Percentiles rank a stretch among this genome's conserved stretches.
Conservation (phyloP, 768 basidiomycete species). For the Cyathus striatus region DNA sequence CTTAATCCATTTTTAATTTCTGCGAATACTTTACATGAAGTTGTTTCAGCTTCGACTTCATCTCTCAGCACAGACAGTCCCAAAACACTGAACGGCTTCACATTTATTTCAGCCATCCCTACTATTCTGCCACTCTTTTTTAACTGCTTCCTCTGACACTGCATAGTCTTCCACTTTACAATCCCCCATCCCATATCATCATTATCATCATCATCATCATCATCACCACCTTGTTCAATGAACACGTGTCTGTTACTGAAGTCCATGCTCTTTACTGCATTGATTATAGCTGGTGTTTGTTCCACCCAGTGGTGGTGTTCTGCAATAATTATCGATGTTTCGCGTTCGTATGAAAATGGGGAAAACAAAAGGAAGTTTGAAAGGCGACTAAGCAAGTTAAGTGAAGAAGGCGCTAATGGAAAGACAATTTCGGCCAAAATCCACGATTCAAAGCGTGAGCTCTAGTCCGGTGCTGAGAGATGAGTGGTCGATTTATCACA, state of each 20-base stretch:
- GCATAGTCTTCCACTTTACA: not conserved
- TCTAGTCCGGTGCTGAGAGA: too few relatives aligned
- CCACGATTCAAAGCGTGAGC: too few relatives aligned
- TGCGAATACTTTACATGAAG: not conserved
- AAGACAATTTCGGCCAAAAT: too few relatives aligned
- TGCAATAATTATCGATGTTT: not conserved
- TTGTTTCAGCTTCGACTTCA: not conserved
- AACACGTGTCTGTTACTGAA: not conserved
- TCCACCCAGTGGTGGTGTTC: not conserved
- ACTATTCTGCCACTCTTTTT: not conserved
- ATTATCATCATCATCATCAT: too few relatives aligned
- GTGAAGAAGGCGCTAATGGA: too few relatives aligned
- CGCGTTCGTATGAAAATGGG: not conserved
- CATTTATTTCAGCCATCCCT: not conserved
- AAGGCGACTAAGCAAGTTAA: too few relatives aligned
- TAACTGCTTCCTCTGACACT: not conserved
- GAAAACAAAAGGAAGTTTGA: not conserved
- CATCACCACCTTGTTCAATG: not conserved
- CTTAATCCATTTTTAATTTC: not conserved
- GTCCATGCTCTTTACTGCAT: not conserved
- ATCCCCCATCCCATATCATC: not conserved
- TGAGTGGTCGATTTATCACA: too few relatives aligned
- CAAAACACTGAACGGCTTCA: not conserved
- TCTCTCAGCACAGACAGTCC: not conserved
- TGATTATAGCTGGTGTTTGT: too few relatives aligned